These are phyloP conservation scores for Ustilago hordei DNA, from an alignment of 1,284 basidiomycete species.

Conservation along the genomic window DNA sequence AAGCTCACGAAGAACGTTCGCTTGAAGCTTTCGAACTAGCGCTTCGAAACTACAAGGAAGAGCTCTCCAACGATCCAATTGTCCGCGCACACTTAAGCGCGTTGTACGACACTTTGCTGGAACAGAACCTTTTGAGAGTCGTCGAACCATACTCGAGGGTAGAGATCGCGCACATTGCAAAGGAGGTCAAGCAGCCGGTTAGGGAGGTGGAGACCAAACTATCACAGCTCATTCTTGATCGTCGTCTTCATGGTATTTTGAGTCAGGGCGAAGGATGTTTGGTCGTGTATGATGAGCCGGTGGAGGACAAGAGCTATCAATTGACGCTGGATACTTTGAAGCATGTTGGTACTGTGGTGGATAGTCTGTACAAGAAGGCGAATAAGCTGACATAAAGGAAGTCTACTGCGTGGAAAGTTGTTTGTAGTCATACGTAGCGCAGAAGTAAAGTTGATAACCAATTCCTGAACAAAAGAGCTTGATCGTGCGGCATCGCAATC, in stretches of 20 bases:
- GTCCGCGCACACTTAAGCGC: conserved; percentile 92
- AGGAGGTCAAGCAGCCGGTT: conserved; percentile 87
- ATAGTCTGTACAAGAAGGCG: conserved; percentile 81
- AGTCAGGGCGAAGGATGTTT: conserved; percentile 94
- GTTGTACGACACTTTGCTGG: conserved; percentile 92
- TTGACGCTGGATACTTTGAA: conserved; percentile 88
- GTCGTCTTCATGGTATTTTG: conserved; percentile 90
- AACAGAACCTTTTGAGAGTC: conserved; percentile 92
- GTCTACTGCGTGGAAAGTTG: neutral
- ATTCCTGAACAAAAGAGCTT: neutral
- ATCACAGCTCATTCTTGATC: conserved; percentile 98
- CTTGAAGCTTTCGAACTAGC: conserved; percentile 89
- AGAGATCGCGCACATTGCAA: conserved; percentile 88
- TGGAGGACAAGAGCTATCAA: conserved; percentile 85
- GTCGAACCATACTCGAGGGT: conserved; percentile 95
- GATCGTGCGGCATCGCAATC: neutral
- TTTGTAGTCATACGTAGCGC: neutral
- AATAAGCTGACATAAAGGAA: conserved; percentile 32
- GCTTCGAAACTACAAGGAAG: conserved; percentile 86
- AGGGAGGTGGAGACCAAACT: conserved; percentile 96
- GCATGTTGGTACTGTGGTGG: conserved; percentile 90
- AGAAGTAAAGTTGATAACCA: neutral
- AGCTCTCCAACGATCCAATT: conserved; percentile 91
- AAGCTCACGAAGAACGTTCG: conserved; percentile 90
- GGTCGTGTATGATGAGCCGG: conserved; percentile 85